Conservation (phyloP, 805 yeast genomes). For the Wickerhamomyces subpelliculosus region DNA sequence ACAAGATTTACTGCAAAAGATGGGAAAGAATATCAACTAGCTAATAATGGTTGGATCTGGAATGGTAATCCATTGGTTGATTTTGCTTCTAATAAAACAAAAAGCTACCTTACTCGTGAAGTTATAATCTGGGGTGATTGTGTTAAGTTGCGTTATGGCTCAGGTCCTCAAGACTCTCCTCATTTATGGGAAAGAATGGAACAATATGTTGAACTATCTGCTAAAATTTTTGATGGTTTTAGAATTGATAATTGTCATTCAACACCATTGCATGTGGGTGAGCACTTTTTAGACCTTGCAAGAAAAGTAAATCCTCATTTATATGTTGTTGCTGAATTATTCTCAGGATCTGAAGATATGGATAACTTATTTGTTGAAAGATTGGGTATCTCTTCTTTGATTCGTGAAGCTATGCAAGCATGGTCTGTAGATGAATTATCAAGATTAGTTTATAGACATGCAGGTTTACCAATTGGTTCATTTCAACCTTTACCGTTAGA, state of each 20-base stretch:
- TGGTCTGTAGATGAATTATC: constrained; percentile 84
- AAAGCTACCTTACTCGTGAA: constrained; percentile 82
- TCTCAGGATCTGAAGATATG: constrained; percentile 86
- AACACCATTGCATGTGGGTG: constrained; percentile 94
- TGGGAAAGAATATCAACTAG: constrained; percentile 65
- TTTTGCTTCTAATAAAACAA: constrained; percentile 76
- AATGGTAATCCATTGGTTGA: constrained; percentile 90
- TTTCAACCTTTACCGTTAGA: constrained; percentile 75
- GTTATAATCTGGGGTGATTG: constrained; percentile 98
- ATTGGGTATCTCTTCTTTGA: constrained; percentile 80
- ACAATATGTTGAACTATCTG: constrained; percentile 64
- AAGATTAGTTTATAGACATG: constrained; percentile 80
- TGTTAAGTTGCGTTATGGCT: constrained; percentile 85
- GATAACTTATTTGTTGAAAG: constrained; percentile 89
- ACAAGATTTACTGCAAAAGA: constrained; percentile 51
- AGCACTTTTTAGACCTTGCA: constrained; percentile 79
- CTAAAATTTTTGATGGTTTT: constrained; percentile 75
- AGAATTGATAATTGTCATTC: constrained; percentile 95
- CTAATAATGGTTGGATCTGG: constrained; percentile 99
- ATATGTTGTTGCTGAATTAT: constrained; percentile 90
- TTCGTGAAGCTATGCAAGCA: constrained; percentile 97
- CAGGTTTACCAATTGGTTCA: constrained; percentile 94
- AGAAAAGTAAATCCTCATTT: constrained; percentile 77
- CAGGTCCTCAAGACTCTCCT: constrained; percentile 75
- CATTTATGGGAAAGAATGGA: constrained; percentile 85